Conservation (phyloP, 352 stramenopile genomes). For the Globisporangium takayamanum region DNA sequence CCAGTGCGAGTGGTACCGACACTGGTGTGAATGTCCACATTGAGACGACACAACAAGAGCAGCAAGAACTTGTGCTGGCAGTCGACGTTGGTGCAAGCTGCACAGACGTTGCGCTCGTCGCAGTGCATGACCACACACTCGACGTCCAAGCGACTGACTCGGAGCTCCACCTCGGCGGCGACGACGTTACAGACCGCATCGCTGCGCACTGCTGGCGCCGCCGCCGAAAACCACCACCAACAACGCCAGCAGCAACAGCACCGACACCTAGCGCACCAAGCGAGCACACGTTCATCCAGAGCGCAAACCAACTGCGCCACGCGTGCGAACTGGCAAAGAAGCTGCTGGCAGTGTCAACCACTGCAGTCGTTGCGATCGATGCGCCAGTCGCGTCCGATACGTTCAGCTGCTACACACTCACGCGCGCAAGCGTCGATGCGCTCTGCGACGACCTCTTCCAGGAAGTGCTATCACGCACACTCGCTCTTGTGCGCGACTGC, state of each 20-base stretch:
- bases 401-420: conserved; percentile 27
- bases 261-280: not conserved
- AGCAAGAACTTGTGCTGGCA: conserved; percentile 1
- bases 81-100: conserved; percentile 1
- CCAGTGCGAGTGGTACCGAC: not conserved
- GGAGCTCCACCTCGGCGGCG: conserved; percentile 12
- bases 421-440: conserved; percentile 29
- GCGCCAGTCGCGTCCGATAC: conserved; percentile 9
- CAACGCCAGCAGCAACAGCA: not conserved
- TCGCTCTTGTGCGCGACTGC: conserved; percentile 12
- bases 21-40: too few relatives aligned
- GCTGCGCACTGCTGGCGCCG: conserved; percentile 16
- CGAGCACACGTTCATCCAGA: conserved; percentile 6
- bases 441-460: conserved; percentile 31
- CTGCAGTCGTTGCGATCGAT: conserved; percentile 28
- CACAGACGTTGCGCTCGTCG: conserved; percentile 23
- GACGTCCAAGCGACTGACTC: conserved; percentile 11
- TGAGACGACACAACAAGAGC: not conserved
- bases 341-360: conserved; percentile 29
- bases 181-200: conserved; percentile 23
- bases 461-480: conserved; percentile 5
- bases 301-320: conserved; percentile 20
- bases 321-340: conserved; percentile 35
- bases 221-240: conserved; percentile 1
- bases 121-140: not conserved